Evolutionary conservation across 805 yeast species (phyloP).

Genomic region (Diddensiella caesifluorescens): DNA sequence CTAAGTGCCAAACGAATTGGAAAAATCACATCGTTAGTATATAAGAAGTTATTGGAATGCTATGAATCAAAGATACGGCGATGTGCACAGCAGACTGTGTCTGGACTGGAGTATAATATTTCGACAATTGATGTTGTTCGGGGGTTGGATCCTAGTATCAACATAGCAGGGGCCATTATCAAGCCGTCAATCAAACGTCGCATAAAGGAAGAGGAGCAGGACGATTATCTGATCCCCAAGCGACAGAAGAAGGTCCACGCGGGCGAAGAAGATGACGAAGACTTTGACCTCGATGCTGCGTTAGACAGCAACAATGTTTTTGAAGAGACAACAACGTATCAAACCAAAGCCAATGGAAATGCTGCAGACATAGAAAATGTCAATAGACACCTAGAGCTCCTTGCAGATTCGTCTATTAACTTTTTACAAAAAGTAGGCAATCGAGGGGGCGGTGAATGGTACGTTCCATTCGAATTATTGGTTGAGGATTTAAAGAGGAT

Average conservation of each 20-base stretch:
- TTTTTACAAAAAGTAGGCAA: constrained; percentile 53
- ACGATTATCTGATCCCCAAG: neutral
- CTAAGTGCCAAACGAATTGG: constrained; percentile 70
- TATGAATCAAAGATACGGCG: constrained; percentile 48
- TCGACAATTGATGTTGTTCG: constrained; percentile 34
- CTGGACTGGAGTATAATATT: constrained; percentile 29
- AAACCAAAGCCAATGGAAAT: constrained; percentile 3
- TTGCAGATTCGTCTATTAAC: constrained; percentile 50
- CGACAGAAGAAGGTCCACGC: constrained; percentile 26
- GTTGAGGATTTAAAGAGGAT: constrained; percentile 26
- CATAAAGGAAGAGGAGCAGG: constrained; percentile 1
- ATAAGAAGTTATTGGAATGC: constrained; percentile 48
- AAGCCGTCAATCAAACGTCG: neutral
- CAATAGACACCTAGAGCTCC: constrained; percentile 63
- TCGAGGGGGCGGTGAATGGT: constrained; percentile 47
- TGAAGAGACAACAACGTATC: neutral
- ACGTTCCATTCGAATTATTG: constrained; percentile 33
- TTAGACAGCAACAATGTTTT: constrained; percentile 14
- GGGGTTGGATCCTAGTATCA: constrained; percentile 18
- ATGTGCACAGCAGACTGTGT: constrained; percentile 29
- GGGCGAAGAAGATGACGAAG: constrained; percentile 29
- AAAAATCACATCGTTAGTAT: constrained; percentile 56
- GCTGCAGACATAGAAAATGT: constrained; percentile 27
- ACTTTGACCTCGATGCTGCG: constrained; percentile 30
- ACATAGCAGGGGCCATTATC: constrained; percentile 6